Base-by-base conservation (phyloP, 2,329 filamentous ascomycete genomes). In the Incumbomyces lentus region DNA sequence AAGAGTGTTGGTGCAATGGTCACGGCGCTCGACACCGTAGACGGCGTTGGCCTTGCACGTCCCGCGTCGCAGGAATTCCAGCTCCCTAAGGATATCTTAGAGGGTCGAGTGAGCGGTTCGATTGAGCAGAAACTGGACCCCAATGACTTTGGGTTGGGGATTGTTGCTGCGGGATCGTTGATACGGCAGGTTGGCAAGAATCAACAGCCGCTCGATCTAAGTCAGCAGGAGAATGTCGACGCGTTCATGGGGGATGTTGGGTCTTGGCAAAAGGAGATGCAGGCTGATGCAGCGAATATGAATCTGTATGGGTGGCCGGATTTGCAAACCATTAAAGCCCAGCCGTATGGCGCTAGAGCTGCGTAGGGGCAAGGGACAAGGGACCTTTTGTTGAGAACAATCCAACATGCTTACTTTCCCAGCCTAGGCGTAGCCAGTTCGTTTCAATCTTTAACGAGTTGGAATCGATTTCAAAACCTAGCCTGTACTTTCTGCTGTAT, bases 401-500 rank as follows among this genome's bases (percentile, higher is more conserved):
- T n/a, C n/a, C n/a, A n/a, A n/a, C n/a, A n/a, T n/a, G n/a, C n/a
- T n/a, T n/a, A n/a, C n/a, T n/a, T n/a, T n/a, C n/a, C n/a, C n/a
- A n/a, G n/a, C n/a, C n/a, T n/a, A n/a, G n/a, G n/a, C n/a, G n/a
- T n/a, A 8, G 22, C 22, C 8, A 8, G 22, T 26, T 5, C 5
- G 8, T 5, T 26, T 8, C 22, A 26, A 26, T 4, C 8, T 26
- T 26, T 26, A 26, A 26, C 8, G 22, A 5, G 4, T 8, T 26
- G 5, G 8, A 26, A 8, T 26, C 22, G n/a, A 26, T 26, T 26
- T 26, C 64, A 70, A 52, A 86, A 84, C 57, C 83, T 74, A 38
- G 81, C 70, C 64, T 83, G 71, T n/a, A 89, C 84, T 68, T 84
- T 86, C 63, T 79, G 69, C 65, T 80, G 69, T 5, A 76, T 81